Conservation (phyloP, 768 basidiomycete genomes). For the Mycena latifolia region DNA sequence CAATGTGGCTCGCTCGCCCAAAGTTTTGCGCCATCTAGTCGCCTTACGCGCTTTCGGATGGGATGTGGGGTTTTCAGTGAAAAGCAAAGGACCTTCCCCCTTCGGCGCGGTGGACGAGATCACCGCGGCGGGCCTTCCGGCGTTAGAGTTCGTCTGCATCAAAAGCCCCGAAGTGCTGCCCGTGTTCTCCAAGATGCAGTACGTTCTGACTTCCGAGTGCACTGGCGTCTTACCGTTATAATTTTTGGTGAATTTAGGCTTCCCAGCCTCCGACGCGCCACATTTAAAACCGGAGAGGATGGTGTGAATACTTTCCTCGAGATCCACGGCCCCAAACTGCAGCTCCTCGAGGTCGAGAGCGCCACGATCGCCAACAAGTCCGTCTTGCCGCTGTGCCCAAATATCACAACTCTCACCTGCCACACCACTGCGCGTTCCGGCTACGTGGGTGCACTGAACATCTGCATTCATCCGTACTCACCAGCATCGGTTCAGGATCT, state of each 20-base stretch:
- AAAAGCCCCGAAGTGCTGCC: not conserved
- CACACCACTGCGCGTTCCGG: not conserved
- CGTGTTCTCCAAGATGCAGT: conserved; percentile 10
- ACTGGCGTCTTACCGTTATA: no score
- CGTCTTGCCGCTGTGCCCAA: not conserved
- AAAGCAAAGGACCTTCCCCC: not conserved
- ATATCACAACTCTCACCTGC: conserved; percentile 1
- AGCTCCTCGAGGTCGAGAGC: not conserved
- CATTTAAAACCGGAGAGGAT: not conserved
- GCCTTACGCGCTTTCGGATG: not conserved
- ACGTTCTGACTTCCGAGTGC: not conserved
- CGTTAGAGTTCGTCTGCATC: not conserved
- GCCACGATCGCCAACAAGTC: not conserved
- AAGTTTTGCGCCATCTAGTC: not conserved
- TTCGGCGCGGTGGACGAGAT: not conserved
- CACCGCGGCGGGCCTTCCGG: not conserved
- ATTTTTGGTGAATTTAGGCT: not conserved
- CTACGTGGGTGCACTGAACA: not conserved
- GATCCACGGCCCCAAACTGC: conserved; percentile 11
- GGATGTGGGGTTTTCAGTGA: not conserved
- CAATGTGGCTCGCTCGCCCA: no score
- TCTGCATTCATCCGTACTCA: not conserved
- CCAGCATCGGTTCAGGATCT: conserved; percentile 1
- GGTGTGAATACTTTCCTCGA: not conserved
- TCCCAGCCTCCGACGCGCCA: not conserved